A percentile compares a stretch with the other conserved stretches of the same genome.
Evolutionary conservation across 345 rosid genomes (phyloP).

Genomic region (Hibiscus trionum): DNA sequence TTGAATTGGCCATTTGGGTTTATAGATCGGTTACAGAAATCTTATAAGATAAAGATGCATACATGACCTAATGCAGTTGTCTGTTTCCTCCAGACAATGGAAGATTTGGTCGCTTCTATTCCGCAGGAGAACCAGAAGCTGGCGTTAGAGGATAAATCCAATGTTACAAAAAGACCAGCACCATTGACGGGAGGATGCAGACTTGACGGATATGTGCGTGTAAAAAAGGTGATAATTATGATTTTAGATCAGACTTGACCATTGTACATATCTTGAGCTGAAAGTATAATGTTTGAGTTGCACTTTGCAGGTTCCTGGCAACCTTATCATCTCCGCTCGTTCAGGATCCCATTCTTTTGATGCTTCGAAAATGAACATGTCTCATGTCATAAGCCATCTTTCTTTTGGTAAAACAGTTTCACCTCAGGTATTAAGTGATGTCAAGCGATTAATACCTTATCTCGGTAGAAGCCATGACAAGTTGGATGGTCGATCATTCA

Average conservation of each 20-base stretch:
- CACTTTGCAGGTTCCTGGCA: constrained; percentile 81
- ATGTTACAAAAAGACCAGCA: constrained; percentile 62
- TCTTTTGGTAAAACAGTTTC: constrained; percentile 74
- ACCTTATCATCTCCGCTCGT: constrained; percentile 80
- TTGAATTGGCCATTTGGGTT: constrained; percentile 14
- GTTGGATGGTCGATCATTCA: constrained; percentile 70
- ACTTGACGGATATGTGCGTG: constrained; percentile 93
- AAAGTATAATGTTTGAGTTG: constrained; percentile 4
- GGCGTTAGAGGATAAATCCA: constrained; percentile 45
- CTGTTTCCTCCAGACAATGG: constrained; percentile 56
- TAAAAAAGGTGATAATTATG: constrained; percentile 59
- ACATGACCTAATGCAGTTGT: constrained; percentile 4
- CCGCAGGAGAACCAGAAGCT: constrained; percentile 47
- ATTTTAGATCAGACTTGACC: not conserved
- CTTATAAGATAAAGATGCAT: not conserved
- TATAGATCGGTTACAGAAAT: not conserved
- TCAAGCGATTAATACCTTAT: constrained; percentile 61
- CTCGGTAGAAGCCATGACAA: constrained; percentile 76
- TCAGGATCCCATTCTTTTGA: constrained; percentile 95
- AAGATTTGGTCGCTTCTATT: constrained; percentile 56
- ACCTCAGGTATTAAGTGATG: constrained; percentile 52
- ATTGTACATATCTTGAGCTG: not conserved
- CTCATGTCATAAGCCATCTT: constrained; percentile 84
- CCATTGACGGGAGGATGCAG: constrained; percentile 90
- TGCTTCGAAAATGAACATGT: constrained; percentile 85